phyloP scores from a whole-genome alignment of 805 yeast genomes.

The Priceomyces fermenticarens region DNA sequence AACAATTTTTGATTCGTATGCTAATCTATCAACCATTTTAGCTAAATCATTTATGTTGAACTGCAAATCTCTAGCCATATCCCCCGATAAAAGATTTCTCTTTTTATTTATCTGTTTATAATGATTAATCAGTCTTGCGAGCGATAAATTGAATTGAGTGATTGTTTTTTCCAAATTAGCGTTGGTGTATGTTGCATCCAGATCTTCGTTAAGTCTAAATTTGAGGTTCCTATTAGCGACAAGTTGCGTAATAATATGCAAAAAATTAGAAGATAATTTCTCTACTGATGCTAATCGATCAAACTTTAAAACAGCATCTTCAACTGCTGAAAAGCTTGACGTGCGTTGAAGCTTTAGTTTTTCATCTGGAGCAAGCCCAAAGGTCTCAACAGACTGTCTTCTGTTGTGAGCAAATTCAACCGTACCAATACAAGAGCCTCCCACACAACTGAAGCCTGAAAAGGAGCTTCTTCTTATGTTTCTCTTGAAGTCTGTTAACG shows the following conservation, averaged over 20 bases:
- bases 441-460: conserved; percentile 18
- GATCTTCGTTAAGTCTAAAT: not conserved
- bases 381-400: not conserved
- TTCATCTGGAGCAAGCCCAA: not conserved
- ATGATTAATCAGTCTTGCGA: conserved; percentile 24
- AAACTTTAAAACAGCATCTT: conserved; percentile 9
- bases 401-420: conserved; percentile 12
- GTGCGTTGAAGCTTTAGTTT: conserved; percentile 11
- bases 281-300: conserved; percentile 12
- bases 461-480: conserved; percentile 33
- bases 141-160: conserved; percentile 27
- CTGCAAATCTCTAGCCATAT: conserved; percentile 25
- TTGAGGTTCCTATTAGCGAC: conserved; percentile 19
- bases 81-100: conserved; percentile 24
- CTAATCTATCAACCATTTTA: conserved; percentile 34
- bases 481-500: conserved; percentile 10
- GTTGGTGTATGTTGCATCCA: conserved; percentile 7
- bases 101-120: conserved; percentile 24
- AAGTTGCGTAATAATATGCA: conserved; percentile 13
- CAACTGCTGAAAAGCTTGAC: conserved; percentile 24
- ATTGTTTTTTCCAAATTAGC: conserved; percentile 15
- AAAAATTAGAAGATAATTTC: conserved; percentile 16
- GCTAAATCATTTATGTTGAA: conserved; percentile 27
- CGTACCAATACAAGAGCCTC: conserved; percentile 17
- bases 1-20: conserved; percentile 40